These are phyloP conservation scores for Aspergillus heteromorphus DNA, from an alignment of 495 filamentous ascomycete species.

Conservation along the genomic window DNA sequence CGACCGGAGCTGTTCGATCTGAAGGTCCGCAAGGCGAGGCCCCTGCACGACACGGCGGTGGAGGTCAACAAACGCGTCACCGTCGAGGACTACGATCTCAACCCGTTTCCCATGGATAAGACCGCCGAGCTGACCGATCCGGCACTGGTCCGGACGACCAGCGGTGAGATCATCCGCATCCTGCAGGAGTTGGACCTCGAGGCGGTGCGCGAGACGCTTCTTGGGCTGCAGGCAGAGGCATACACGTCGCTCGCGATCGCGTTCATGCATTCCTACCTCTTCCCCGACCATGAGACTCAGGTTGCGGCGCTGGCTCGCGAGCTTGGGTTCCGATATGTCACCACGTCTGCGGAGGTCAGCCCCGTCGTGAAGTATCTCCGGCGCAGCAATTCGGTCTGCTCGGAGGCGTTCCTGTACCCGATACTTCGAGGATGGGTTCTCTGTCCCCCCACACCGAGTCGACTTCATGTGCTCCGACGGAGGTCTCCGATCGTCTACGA, in stretches of 20 bases:
- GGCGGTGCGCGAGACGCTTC: conserved; percentile 46
- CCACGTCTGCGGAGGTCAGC: no score
- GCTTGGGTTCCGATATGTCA: conserved; percentile 63
- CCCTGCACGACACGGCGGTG: no score
- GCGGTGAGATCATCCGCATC: conserved; percentile 63
- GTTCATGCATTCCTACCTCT: conserved; percentile 78
- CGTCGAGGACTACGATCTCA: no score
- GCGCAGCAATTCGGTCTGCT: no score
- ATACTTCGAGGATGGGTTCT: no score
- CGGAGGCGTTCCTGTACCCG: no score
- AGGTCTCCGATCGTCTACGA: background rate
- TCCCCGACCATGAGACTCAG: conserved; percentile 66
- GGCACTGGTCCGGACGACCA: no score
- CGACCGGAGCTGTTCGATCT: conserved; percentile 18
- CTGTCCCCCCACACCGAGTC: no score
- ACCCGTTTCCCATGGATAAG: background rate
- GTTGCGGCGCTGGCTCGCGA: conserved; percentile 63
- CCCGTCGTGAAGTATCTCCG: no score
- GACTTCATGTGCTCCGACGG: background rate
- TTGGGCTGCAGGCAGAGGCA: conserved; percentile 55
- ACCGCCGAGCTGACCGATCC: background rate
- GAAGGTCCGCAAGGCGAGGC: conserved; percentile 8
- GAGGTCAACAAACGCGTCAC: no score
- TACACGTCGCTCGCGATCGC: conserved; percentile 69
- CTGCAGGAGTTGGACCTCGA: conserved; percentile 50